phyloP scores from a whole-genome alignment of 148 eudicot genomes.

The Chenopodium berlandieri region DNA sequence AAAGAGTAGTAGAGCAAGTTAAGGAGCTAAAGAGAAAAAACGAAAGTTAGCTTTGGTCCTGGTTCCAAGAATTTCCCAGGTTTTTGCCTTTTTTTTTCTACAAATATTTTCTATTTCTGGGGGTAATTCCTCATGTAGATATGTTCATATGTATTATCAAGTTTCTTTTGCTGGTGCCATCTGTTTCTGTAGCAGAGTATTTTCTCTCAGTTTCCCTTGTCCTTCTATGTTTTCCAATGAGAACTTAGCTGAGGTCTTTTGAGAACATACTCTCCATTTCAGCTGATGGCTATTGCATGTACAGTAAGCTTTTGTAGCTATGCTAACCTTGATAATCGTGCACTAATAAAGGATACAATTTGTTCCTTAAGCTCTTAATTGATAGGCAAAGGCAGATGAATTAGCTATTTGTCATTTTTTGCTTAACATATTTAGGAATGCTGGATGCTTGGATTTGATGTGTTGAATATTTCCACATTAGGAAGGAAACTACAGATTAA shows the following conservation, averaged over 20 bases:
- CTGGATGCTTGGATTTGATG: too few relatives aligned
- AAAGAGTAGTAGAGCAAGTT: constrained; percentile 64
- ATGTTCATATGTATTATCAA: constrained; percentile 6
- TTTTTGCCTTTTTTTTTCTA: constrained; percentile 14
- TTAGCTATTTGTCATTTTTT: too few relatives aligned
- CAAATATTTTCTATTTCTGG: not conserved
- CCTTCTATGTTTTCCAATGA: not conserved
- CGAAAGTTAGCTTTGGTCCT: not conserved
- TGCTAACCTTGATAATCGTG: too few relatives aligned
- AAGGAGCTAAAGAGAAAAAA: constrained; percentile 47
- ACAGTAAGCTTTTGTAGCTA: too few relatives aligned
- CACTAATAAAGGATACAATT: too few relatives aligned
- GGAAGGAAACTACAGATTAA: too few relatives aligned
- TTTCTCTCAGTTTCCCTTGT: not conserved
- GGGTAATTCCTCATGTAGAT: not conserved
- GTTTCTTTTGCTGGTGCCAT: constrained; percentile 4
- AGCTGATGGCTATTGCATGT: too few relatives aligned
- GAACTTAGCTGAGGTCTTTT: not conserved
- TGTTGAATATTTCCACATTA: too few relatives aligned
- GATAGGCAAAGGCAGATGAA: too few relatives aligned
- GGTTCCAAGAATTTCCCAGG: constrained; percentile 18
- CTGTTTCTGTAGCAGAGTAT: not conserved
- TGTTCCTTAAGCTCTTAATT: too few relatives aligned
- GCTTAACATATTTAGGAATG: too few relatives aligned
- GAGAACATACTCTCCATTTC: too few relatives aligned